These are phyloP conservation scores for Passalora sequoiae DNA, from an alignment of 2,329 filamentous ascomycete species.

Conservation along the genomic window DNA sequence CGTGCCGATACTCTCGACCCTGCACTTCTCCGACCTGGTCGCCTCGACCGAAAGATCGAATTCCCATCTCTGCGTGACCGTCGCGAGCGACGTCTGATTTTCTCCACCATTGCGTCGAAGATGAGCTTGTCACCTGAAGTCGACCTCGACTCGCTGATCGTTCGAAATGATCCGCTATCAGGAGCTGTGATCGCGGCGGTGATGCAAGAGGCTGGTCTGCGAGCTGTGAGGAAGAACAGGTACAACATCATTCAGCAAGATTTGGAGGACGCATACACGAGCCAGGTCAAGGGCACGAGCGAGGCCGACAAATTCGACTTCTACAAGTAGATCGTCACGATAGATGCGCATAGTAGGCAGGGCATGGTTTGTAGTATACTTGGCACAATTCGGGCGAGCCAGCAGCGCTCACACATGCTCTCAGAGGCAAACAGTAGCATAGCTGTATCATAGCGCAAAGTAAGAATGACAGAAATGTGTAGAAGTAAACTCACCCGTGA, in stretches of 20 bases:
- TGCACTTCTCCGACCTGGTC: slow-evolving; percentile 85
- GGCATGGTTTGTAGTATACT: background rate
- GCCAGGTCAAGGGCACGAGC: slow-evolving; percentile 82
- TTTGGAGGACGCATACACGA: slow-evolving; percentile 93
- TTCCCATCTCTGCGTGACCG: slow-evolving; percentile 93
- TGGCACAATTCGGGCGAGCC: no score
- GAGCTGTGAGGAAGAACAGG: slow-evolving; percentile 92
- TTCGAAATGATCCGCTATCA: slow-evolving; percentile 90
- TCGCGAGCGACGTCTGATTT: slow-evolving; percentile 91
- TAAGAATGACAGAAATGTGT: no score
- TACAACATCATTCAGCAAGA: slow-evolving; percentile 99
- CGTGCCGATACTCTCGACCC: slow-evolving; percentile 95
- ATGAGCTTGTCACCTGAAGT: slow-evolving; percentile 97
- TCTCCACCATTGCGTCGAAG: slow-evolving; percentile 91
- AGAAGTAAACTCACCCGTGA: no score
- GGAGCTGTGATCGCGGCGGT: slow-evolving; percentile 96
- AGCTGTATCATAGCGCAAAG: no score
- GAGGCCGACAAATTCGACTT: slow-evolving; percentile 80
- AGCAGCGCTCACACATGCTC: no score
- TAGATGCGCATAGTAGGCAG: background rate
- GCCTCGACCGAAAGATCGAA: slow-evolving; percentile 96
- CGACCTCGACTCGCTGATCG: slow-evolving; percentile 91
- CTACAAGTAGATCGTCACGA: slow-evolving; percentile 59
- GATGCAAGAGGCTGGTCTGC: slow-evolving; percentile 96
- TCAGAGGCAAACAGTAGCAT: no score